Base-by-base conservation (phyloP, 2,329 filamentous ascomycete genomes). In the Colletotrichum sp. region DNA sequence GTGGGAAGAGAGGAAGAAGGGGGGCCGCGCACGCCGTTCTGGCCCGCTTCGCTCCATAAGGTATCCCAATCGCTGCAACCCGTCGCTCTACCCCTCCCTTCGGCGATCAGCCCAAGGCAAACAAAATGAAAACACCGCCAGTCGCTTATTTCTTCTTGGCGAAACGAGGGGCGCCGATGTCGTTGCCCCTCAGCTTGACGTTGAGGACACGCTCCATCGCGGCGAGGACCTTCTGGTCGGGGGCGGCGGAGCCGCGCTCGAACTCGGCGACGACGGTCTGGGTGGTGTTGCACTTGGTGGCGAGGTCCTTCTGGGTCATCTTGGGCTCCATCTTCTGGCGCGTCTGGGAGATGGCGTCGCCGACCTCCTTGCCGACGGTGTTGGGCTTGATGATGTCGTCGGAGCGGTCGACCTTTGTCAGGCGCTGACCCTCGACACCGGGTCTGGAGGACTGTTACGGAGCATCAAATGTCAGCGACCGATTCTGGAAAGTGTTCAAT, bases 331-430 rank as follows among this genome's bases (percentile, higher is more conserved):
- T 93, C 84, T 94, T 92, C 84, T 92, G 93, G 79, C 97, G 95
- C 72, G 94, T 92, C 82, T 94, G 91, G 82, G 92, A 91, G 88
- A 99, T 98, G 79, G 94, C 95, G 79, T 95, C 92, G 82, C 95
- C 95, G 79, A 99, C 95, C 72, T 91, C 90, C 82, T 91, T 90
- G 84, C 96, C 95, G 75, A 98, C 90, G 63, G 95, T 98, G 89
- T 98, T 98, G 83, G 96, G 96, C 89, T 98, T 98, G 87, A 99
- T 94, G 88, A 98, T 98, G 85, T 98, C 97, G 89, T 99, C 96
- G 84, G 93, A 94, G 80, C 96, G 96, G 90, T 99, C 97, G 86
- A 99, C 96, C 90, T 99, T 98, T 80, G 97, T 99, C 79, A 99
- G 91, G 84, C 95, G 96, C 88, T 99, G 97, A 81, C 97, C 97